Evolutionary conservation across 1,284 basidiomycete genomes (phyloP).

Genomic region (Cutaneotrichosporon sp.): DNA sequence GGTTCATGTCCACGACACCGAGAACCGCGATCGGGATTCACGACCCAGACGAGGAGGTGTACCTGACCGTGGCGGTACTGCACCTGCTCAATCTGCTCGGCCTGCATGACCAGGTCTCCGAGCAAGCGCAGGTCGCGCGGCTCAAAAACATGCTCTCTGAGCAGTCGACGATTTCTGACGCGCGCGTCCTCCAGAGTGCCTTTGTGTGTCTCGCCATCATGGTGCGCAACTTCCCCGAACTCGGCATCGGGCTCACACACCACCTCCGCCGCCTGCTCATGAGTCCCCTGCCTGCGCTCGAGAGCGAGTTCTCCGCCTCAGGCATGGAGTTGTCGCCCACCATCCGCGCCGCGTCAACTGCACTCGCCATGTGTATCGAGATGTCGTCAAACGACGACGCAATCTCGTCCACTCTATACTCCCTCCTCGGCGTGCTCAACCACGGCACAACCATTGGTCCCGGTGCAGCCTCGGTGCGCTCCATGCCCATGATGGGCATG

Average conservation of each 20-base stretch:
- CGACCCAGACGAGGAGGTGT: conserved; percentile 39
- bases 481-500: conserved; percentile 15
- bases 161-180: conserved; percentile 69
- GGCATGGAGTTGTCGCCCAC: conserved; percentile 54
- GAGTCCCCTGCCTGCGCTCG: conserved; percentile 79
- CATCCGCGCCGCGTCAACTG: conserved; percentile 78
- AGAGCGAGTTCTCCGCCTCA: conserved; percentile 64
- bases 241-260: conserved; percentile 68
- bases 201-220: conserved; percentile 42
- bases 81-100: conserved; percentile 83
- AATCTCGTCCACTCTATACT: conserved; percentile 92
- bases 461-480: conserved; percentile 23
- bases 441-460: conserved; percentile 53
- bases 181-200: conserved; percentile 49
- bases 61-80: conserved; percentile 38
- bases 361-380: conserved; percentile 84
- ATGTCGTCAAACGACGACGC: conserved; percentile 82
- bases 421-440: conserved; percentile 85
- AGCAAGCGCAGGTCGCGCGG: conserved; percentile 64
- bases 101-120: conserved; percentile 65
- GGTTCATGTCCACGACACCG: conserved; percentile 1
- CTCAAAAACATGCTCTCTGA: conserved; percentile 74
- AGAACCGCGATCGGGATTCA: conserved; percentile 26
- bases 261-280: conserved; percentile 85
- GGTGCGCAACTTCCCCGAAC: conserved; percentile 80